A percentile compares a stretch with the other conserved stretches of the same genome.
These are phyloP conservation scores for Stygiomarasmius scandens DNA, from an alignment of 1,284 basidiomycete species.

Conservation along the genomic window DNA sequence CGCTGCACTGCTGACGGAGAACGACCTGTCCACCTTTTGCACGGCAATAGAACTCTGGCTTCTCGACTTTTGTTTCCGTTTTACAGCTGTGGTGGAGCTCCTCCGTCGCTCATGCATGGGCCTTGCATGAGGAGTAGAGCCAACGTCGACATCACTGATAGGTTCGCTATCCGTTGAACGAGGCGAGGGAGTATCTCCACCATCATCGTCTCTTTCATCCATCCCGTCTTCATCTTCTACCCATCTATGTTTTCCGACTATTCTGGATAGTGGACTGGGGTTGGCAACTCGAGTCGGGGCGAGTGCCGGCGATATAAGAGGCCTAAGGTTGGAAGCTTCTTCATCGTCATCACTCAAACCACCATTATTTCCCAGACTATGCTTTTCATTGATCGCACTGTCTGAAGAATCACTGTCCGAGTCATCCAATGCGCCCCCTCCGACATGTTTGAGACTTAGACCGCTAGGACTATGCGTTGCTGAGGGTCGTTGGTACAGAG, in stretches of 20 bases:
- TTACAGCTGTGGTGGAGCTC: conserved; percentile 23
- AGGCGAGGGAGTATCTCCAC: conserved; percentile 41
- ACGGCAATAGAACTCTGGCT: conserved; percentile 44
- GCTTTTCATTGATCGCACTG: conserved; percentile 33
- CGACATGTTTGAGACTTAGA: conserved; percentile 57
- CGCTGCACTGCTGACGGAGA: not conserved
- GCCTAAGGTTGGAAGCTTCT: conserved; percentile 27
- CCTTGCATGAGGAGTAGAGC: conserved; percentile 14
- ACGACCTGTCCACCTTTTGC: conserved; percentile 33
- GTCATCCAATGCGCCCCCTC: conserved; percentile 76
- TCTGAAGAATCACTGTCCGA: conserved; percentile 61
- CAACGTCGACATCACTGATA: conserved; percentile 31
- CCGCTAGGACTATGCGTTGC: conserved; percentile 41
- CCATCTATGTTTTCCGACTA: conserved; percentile 55
- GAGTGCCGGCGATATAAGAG: conserved; percentile 34
- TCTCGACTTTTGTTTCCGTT: conserved; percentile 34
- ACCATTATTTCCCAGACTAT: conserved; percentile 25
- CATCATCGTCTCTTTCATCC: conserved; percentile 38
- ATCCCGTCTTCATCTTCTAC: conserved; percentile 44
- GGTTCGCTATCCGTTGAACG: conserved; percentile 54
- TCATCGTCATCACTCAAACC: conserved; percentile 38
- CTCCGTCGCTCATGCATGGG: conserved; percentile 22
- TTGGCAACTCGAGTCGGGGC: conserved; percentile 38
- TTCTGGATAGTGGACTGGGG: conserved; percentile 66
- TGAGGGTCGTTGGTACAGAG: conserved; percentile 34